Base-by-base conservation (phyloP, 208 protist genomes). In the Trypanosoma theileri region DNA sequence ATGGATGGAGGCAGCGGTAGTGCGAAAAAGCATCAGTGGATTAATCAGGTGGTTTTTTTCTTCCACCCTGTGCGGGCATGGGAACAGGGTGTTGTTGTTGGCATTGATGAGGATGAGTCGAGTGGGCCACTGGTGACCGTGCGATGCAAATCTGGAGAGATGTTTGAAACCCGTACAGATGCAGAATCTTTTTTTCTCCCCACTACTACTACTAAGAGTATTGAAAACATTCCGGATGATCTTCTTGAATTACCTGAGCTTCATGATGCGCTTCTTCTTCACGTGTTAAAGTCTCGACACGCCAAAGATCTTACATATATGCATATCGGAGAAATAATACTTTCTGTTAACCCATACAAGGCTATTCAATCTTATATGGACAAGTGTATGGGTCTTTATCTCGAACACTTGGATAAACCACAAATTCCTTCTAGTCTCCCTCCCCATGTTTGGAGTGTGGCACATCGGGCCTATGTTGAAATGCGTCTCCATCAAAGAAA, bases 291-390 rank as follows among this genome's bases (percentile, higher is more conserved):
- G 3, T 22, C 50, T 3, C 64, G 76, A 14, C 61, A 77, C 44
- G 61, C 51, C 1, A 63, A 70, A 22, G 79, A 84, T 48, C 44
- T 69, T 14, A 79, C 77, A 9, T 84, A 82, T 58, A 77, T 74
- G 16, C 65, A 68, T 63, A 77, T 84, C 53, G 78, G 78, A 42
- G 44, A 56, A 40, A 65, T 84, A 16, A 31, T 81, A 17, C 22
- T 84, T n/a, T 68, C 78, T 4, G 28, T 84, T 12, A 84, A 84
- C 56, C 78, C 78, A 16, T 81, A 75, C 48, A 75, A 80, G 28
- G 16, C 17, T 10, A 76, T 84, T 26, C 50, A 69, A 14, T 26
- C 56, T 12, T 73, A 70, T 28, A 41, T 78, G 52, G 62, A 67
- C 22, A 63, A 67, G 1, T 46, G 56, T 22, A 75, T 74, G 59